A percentile compares a stretch with the other conserved stretches of the same genome.
These are phyloP conservation scores for Coffea canephora DNA, from an alignment of 257 asterid species.

Conservation along the genomic window DNA sequence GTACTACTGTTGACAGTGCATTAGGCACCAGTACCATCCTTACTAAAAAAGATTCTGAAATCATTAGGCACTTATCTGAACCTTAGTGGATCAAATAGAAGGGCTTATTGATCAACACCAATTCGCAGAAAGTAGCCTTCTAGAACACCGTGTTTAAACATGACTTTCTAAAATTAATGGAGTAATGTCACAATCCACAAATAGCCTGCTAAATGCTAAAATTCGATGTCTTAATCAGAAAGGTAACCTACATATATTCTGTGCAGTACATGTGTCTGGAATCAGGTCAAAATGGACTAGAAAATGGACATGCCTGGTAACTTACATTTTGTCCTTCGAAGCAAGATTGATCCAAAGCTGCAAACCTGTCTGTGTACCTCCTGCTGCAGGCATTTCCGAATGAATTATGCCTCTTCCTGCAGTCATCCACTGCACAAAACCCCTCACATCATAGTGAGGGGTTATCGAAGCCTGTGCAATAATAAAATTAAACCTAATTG, in stretches of 20 bases:
- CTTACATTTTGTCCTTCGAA: constrained; percentile 89
- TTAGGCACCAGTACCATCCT: neutral
- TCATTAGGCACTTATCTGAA: neutral
- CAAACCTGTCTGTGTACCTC: constrained; percentile 64
- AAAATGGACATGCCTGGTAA: neutral
- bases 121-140: constrained; percentile 6
- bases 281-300: neutral
- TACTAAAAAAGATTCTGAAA: neutral
- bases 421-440: constrained; percentile 86
- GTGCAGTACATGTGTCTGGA: neutral
- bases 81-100: neutral
- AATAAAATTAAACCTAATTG: too few species aligned
- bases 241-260: neutral
- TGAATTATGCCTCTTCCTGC: constrained; percentile 95
- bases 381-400: constrained; percentile 96
- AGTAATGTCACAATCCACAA: constrained; percentile 10
- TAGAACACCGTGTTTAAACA: neutral
- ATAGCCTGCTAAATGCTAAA: neutral
- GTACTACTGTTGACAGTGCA: neutral
- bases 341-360: constrained; percentile 94
- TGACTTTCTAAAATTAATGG: neutral
- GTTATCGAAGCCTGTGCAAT: too few species aligned
- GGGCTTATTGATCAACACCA: neutral
- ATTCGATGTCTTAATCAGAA: neutral
- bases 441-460: too few species aligned